A percentile compares a stretch with the other conserved stretches of the same genome.
These are phyloP conservation scores for Pyrenochaeta sp. DNA, from an alignment of 2,329 filamentous ascomycete species.

Conservation along the genomic window DNA sequence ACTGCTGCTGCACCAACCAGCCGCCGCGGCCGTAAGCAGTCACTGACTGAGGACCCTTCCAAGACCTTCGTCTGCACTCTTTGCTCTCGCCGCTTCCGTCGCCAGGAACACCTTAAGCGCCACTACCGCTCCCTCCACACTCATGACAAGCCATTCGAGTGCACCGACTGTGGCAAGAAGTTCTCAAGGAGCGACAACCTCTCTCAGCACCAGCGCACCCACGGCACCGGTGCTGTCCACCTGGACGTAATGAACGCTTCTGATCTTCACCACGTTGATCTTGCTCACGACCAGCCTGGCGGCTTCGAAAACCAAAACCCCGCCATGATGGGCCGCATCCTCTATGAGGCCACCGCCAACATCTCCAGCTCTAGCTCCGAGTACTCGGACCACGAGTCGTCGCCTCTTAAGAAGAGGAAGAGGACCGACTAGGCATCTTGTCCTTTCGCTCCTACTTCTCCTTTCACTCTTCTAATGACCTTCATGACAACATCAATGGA, in stretches of 20 bases:
- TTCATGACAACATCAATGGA: constrained; percentile 42
- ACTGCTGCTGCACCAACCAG: constrained; percentile 63
- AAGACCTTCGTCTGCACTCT: constrained; percentile 98
- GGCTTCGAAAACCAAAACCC: constrained; percentile 46
- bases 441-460: constrained; percentile 20
- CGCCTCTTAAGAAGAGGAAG: constrained; percentile 69
- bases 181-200: constrained; percentile 98
- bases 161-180: constrained; percentile 97
- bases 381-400: constrained; percentile 49
- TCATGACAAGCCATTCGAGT: constrained; percentile 98
- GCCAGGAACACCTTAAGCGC: constrained; percentile 97
- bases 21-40: constrained; percentile 97
- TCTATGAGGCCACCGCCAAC: constrained; percentile 48
- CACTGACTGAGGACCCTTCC: constrained; percentile 93
- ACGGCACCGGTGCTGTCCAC: constrained; percentile 86
- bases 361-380: constrained; percentile 47
- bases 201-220: constrained; percentile 92
- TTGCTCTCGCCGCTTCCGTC: constrained; percentile 95
- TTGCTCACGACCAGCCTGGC: constrained; percentile 39
- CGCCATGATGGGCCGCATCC: constrained; percentile 46
- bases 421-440: constrained; percentile 64
- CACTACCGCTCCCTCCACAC: constrained; percentile 99
- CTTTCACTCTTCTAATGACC: constrained; percentile 41
- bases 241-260: constrained; percentile 85
- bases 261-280: constrained; percentile 61